These are phyloP conservation scores for Tolypocladium sp. DNA, from an alignment of 2,329 filamentous ascomycete genomes.

Conservation along the genomic window DNA sequence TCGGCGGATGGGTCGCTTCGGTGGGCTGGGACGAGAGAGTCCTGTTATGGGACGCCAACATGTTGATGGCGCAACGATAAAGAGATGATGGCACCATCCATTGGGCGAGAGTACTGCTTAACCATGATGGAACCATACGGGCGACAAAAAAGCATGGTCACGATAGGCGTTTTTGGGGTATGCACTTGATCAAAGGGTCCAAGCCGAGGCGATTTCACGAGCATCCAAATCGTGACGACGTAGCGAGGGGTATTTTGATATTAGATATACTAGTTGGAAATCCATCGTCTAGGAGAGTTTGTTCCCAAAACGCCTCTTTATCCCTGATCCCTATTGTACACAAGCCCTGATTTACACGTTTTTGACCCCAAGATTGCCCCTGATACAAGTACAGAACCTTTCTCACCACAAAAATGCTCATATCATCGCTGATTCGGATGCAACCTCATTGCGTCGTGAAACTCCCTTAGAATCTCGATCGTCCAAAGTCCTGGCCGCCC, in stretches of 20 bases:
- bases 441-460: background rate
- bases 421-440: background rate
- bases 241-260: background rate
- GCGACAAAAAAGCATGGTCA: background rate
- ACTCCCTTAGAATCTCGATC: constrained; percentile 2
- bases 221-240: background rate
- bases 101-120: background rate
- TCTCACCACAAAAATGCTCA: background rate
- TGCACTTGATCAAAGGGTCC: background rate
- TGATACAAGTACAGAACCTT: background rate
- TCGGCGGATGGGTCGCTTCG: constrained; percentile 90
- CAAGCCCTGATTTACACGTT: background rate
- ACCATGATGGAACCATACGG: background rate
- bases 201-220: background rate
- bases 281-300: background rate
- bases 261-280: background rate
- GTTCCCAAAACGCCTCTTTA: background rate
- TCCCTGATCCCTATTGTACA: background rate
- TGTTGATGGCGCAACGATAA: constrained; percentile 25
- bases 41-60: constrained; percentile 80
- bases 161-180: background rate
- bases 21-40: constrained; percentile 91
- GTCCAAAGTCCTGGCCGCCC: background rate
- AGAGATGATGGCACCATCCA: too few relatives aligned
- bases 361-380: background rate